These are phyloP conservation scores for Amanita molliuscula DNA, from an alignment of 768 basidiomycete genomes.

Conservation along the genomic window DNA sequence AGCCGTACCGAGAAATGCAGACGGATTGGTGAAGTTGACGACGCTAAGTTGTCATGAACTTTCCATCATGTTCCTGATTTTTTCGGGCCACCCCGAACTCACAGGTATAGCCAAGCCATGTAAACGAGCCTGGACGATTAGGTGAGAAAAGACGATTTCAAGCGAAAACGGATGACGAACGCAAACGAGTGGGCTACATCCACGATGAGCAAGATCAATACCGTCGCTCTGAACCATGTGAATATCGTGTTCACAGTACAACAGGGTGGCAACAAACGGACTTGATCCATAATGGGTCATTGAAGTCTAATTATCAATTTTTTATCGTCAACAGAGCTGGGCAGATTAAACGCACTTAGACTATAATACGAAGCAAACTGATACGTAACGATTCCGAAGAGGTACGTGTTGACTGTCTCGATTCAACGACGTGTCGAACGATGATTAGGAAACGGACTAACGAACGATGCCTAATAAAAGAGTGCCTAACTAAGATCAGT, in stretches of 20 bases:
- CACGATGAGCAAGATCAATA: background rate
- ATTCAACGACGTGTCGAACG: background rate
- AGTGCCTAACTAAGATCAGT: background rate
- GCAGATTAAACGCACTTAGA: background rate
- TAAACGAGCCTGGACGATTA: background rate
- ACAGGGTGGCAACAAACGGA: background rate
- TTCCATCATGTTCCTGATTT: background rate
- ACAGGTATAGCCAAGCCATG: background rate
- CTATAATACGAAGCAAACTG: slow-evolving; percentile 6
- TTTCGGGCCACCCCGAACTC: background rate
- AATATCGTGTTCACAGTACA: background rate
- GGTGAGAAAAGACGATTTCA: background rate
- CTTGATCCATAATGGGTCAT: background rate
- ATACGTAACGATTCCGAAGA: slow-evolving; percentile 7
- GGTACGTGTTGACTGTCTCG: slow-evolving; percentile 6
- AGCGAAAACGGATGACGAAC: background rate
- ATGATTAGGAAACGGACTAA: background rate
- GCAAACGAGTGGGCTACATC: slow-evolving; percentile 3
- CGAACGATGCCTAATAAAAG: background rate
- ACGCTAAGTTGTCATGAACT: background rate
- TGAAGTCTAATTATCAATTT: background rate
- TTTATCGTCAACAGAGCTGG: background rate
- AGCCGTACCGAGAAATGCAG: background rate
- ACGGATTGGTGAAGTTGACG: background rate
- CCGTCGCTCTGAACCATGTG: background rate